These are phyloP conservation scores for Candida railenensis DNA, from an alignment of 805 yeast species.

Conservation along the genomic window DNA sequence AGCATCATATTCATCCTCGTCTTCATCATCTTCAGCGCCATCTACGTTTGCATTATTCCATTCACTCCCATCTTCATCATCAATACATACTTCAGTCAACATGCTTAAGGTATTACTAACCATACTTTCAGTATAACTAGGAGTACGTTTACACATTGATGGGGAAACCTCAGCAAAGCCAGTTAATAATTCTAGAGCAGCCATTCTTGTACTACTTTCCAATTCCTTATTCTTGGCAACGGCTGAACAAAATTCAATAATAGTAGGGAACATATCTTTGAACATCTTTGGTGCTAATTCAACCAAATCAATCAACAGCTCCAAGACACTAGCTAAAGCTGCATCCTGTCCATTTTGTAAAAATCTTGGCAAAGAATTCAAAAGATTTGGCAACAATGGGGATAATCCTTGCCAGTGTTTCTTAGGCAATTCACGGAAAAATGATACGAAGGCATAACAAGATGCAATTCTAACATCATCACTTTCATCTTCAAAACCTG, in stretches of 20 bases:
- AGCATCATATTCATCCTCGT: slow-evolving; percentile 82
- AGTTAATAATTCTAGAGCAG: slow-evolving; percentile 85
- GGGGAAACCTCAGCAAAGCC: slow-evolving; percentile 94
- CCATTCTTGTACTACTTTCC: slow-evolving; percentile 76
- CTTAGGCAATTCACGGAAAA: slow-evolving; percentile 80
- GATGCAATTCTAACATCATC: slow-evolving; percentile 91
- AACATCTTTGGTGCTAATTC: slow-evolving; percentile 94
- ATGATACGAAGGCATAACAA: slow-evolving; percentile 88
- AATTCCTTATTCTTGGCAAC: slow-evolving; percentile 80
- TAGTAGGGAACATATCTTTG: slow-evolving; percentile 84
- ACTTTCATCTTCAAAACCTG: slow-evolving; percentile 75
- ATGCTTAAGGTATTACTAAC: slow-evolving; percentile 72
- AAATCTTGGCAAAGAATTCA: slow-evolving; percentile 85
- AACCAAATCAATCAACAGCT: slow-evolving; percentile 84
- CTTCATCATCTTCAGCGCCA: slow-evolving; percentile 74
- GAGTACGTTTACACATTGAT: slow-evolving; percentile 84
- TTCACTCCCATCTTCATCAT: slow-evolving; percentile 80
- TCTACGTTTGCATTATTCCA: slow-evolving; percentile 87
- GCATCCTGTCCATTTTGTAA: slow-evolving; percentile 74
- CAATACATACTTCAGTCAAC: slow-evolving; percentile 90
- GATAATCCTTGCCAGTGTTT: slow-evolving; percentile 74
- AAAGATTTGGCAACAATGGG: slow-evolving; percentile 75
- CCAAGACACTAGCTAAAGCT: slow-evolving; percentile 85
- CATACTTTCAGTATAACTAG: slow-evolving; percentile 67
- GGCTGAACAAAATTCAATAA: slow-evolving; percentile 79